Conservation (phyloP, 2,329 filamentous ascomycete species). For the Rhynchosporium secalis region DNA sequence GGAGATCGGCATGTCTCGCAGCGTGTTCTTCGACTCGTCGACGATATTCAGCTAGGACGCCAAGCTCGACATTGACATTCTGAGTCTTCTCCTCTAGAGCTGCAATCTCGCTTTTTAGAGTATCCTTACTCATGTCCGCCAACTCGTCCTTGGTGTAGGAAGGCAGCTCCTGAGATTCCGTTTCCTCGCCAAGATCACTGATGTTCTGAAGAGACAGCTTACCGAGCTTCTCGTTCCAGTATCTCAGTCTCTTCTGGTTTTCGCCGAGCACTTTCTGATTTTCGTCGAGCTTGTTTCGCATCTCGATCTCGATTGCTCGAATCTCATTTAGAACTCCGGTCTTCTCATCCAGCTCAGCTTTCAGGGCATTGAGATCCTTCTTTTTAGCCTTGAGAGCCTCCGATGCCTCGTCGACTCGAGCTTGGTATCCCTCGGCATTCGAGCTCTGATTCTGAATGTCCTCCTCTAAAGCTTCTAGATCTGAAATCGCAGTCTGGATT, state of each 20-base stretch:
- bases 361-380: conserved; percentile 74
- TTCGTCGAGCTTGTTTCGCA: conserved; percentile 97
- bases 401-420: conserved; percentile 78
- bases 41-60: conserved; percentile 85
- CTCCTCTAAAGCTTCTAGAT: conserved; percentile 75
- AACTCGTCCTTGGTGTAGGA: conserved; percentile 74
- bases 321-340: conserved; percentile 84
- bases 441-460: conserved; percentile 77
- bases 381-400: conserved; percentile 76
- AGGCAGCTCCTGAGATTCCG: conserved; percentile 62
- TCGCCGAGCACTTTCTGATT: conserved; percentile 86
- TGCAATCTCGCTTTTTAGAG: conserved; percentile 66
- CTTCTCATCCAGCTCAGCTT: conserved; percentile 84
- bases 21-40: conserved; percentile 82
- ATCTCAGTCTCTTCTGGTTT: conserved; percentile 78
- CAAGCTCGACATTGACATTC: conserved; percentile 82
- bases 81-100: conserved; percentile 74
- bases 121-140: conserved; percentile 62
- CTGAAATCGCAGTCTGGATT: conserved; percentile 66
- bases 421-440: conserved; percentile 70
- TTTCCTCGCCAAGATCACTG: conserved; percentile 64
- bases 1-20: conserved; percentile 79
- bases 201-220: conserved; percentile 85
- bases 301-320: conserved; percentile 89
- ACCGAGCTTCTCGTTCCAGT: conserved; percentile 87